These are phyloP conservation scores for Trametes maxima DNA, from an alignment of 768 basidiomycete species.

Conservation along the genomic window DNA sequence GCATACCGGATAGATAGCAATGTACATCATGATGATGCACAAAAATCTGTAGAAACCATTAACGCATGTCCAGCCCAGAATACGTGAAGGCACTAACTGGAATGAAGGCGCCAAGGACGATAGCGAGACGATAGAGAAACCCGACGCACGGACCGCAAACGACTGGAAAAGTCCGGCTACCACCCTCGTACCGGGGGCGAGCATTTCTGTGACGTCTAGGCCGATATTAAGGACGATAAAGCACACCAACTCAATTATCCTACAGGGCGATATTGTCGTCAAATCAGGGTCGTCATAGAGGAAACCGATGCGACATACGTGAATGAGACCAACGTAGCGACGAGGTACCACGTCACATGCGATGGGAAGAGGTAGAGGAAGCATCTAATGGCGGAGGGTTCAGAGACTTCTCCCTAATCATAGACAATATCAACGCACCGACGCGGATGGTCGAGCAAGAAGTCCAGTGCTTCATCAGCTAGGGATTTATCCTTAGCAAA, in stretches of 20 bases:
- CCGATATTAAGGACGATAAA: conserved; percentile 59
- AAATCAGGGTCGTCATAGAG: background rate
- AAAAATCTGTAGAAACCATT: conserved; percentile 45
- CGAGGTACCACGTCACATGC: conserved; percentile 76
- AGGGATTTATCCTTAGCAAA: conserved; percentile 48
- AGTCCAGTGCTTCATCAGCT: conserved; percentile 57
- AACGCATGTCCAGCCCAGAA: background rate
- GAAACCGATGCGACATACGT: conserved; percentile 43
- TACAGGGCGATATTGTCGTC: conserved; percentile 26
- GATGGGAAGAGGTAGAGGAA: conserved; percentile 75
- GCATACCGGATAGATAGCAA: conserved; percentile 45
- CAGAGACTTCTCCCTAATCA: background rate
- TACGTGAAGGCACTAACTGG: conserved; percentile 48
- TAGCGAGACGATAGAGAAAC: conserved; percentile 50
- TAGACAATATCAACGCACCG: conserved; percentile 40
- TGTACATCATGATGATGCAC: conserved; percentile 81
- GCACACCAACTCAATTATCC: conserved; percentile 66
- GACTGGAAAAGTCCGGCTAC: conserved; percentile 57
- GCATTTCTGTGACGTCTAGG: conserved; percentile 22
- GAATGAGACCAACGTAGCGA: conserved; percentile 54
- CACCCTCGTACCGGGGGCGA: conserved; percentile 40
- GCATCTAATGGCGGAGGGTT: conserved; percentile 40
- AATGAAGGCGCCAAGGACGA: conserved; percentile 65
- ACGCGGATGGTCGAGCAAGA: conserved; percentile 78
- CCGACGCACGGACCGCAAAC: conserved; percentile 54